These are phyloP conservation scores for Filobasidium wieringae DNA, from an alignment of 768 basidiomycete genomes.

Conservation along the genomic window DNA sequence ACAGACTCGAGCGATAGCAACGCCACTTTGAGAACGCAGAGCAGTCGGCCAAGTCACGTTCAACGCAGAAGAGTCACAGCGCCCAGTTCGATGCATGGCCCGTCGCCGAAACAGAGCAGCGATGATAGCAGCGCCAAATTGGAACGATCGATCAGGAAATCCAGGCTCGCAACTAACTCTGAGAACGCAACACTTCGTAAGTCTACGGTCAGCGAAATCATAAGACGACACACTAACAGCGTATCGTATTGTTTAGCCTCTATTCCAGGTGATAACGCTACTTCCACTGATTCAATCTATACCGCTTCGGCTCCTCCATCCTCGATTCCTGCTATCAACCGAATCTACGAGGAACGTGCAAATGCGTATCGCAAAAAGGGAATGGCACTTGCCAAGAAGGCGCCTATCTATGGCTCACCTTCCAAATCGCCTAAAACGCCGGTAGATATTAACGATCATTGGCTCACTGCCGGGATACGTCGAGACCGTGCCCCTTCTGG, in stretches of 20 bases:
- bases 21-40: conserved; percentile 7
- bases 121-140: background rate
- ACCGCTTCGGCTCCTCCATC: conserved; percentile 22
- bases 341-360: conserved; percentile 35
- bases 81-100: too few species aligned
- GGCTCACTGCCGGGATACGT: conserved; percentile 13
- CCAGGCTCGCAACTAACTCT: too few species aligned
- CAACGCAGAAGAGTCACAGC: conserved; percentile 3
- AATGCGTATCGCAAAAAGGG: conserved; percentile 34
- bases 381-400: conserved; percentile 21
- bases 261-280: too few species aligned
- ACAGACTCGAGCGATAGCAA: conserved; percentile 14
- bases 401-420: conserved; percentile 16
- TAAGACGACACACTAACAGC: too few species aligned
- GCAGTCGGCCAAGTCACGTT: conserved; percentile 1
- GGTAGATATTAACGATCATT: conserved; percentile 10
- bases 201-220: too few species aligned
- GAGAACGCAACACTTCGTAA: too few species aligned
- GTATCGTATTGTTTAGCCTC: too few species aligned
- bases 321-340: conserved; percentile 33
- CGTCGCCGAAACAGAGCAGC: background rate
- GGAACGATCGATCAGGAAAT: too few species aligned
- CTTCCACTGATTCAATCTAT: conserved; percentile 4
- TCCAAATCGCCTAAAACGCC: conserved; percentile 8
- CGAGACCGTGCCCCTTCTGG: background rate